Conservation (phyloP, 176 grass and related monocot species). For the Leersia perrieri region DNA sequence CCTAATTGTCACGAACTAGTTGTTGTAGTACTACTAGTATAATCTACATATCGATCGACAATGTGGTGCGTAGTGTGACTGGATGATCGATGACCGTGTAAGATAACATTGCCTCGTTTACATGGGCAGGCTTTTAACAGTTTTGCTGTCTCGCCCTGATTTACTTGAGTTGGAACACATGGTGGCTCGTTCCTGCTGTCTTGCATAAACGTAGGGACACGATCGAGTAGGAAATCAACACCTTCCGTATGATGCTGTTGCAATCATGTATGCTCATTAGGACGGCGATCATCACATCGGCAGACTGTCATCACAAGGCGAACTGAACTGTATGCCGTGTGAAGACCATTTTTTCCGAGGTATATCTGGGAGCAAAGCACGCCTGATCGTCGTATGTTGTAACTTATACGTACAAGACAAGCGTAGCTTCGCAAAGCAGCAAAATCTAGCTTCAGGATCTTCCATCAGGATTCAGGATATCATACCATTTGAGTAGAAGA, state of each 20-base stretch:
- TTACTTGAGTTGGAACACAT: constrained; percentile 10
- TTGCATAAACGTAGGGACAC: constrained; percentile 15
- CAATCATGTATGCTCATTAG: constrained; percentile 41
- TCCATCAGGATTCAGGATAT: too few relatives aligned
- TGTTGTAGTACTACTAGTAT: not conserved
- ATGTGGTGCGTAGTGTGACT: not conserved
- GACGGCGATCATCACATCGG: constrained; percentile 8
- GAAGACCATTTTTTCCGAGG: not conserved
- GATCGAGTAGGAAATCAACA: constrained; percentile 20
- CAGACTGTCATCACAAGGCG: not conserved
- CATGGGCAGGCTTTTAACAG: not conserved
- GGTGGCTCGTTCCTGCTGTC: not conserved
- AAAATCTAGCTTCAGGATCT: not conserved
- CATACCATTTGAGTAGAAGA: not conserved
- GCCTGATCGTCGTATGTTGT: constrained; percentile 12
- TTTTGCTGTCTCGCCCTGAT: not conserved
- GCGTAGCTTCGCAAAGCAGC: not conserved
- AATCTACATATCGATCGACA: constrained; percentile 3
- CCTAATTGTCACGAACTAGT: not conserved
- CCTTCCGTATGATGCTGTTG: constrained; percentile 13
- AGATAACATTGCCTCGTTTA: not conserved
- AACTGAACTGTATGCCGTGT: not conserved
- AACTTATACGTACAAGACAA: not conserved
- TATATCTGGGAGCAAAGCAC: too few relatives aligned
- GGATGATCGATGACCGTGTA: constrained; percentile 22